Percentiles rank a stretch among this genome's conserved stretches.
Conservation (phyloP, 208 protist species). For the Trypanosomatidae sp. region DNA sequence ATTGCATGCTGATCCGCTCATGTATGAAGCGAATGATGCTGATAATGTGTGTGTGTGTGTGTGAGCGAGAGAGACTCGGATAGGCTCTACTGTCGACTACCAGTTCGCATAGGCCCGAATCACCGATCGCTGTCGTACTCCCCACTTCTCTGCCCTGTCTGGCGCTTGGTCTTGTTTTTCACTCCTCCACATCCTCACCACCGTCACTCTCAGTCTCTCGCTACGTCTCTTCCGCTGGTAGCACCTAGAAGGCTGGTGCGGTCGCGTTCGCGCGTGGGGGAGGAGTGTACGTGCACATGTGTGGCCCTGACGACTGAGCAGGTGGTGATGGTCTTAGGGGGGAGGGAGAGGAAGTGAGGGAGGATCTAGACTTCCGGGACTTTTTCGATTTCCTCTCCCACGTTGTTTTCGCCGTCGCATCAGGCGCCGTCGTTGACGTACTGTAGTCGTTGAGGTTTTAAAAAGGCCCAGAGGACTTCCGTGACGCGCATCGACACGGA, state of each 20-base stretch:
- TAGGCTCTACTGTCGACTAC: not conserved
- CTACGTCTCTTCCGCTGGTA: not conserved
- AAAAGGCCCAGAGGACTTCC: too few relatives aligned
- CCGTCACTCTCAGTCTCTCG: not conserved
- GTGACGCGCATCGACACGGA: too few relatives aligned
- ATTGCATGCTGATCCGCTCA: not conserved
- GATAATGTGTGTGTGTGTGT: not conserved
- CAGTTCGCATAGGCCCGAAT: not conserved
- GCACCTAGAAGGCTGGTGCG: not conserved
- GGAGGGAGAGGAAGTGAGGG: not conserved
- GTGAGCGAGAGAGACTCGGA: not conserved
- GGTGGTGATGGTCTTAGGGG: not conserved
- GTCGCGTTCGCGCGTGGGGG: not conserved
- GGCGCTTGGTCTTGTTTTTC: not conserved
- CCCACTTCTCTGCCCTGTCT: not conserved
- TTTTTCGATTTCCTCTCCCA: too few relatives aligned
- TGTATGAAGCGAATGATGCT: not conserved
- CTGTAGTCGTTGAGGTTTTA: too few relatives aligned
- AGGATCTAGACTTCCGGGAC: not conserved
- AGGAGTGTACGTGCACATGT: not conserved
- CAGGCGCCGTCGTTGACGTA: too few relatives aligned
- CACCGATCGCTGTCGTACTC: not conserved
- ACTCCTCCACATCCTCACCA: not conserved
- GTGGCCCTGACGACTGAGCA: not conserved
- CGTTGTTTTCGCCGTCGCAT: too few relatives aligned